phyloP scores from a whole-genome alignment of 176 grass and related monocot genomes.

The Juncus inflexus region DNA sequence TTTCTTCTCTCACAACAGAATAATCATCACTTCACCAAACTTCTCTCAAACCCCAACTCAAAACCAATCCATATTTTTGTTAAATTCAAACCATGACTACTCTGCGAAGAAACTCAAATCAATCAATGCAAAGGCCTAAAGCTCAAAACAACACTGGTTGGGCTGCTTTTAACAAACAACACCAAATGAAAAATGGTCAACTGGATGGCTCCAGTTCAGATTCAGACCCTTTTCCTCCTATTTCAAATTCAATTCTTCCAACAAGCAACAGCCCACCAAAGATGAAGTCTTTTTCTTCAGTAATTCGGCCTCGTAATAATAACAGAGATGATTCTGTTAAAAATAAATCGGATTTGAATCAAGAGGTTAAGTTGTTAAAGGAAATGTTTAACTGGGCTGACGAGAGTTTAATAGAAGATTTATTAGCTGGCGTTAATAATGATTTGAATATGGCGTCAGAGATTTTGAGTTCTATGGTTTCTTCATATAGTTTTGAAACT shows the following conservation, averaged over 20 bases:
- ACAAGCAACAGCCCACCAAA: constrained; percentile 24
- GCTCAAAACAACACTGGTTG: constrained; percentile 52
- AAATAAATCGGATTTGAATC: background rate
- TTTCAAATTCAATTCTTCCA: constrained; percentile 27
- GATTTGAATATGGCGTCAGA: constrained; percentile 59
- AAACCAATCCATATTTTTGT: constrained; percentile 10
- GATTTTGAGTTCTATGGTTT: constrained; percentile 60
- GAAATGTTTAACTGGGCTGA: constrained; percentile 68
- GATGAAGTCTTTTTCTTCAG: constrained; percentile 60
- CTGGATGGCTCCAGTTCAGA: constrained; percentile 19
- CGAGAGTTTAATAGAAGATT: constrained; percentile 59
- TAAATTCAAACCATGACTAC: constrained; percentile 6
- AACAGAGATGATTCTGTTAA: constrained; percentile 9
- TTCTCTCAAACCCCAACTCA: constrained; percentile 9
- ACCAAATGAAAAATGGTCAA: constrained; percentile 33
- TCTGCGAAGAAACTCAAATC: constrained; percentile 8
- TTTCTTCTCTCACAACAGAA: constrained; percentile 12
- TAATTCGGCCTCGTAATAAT: constrained; percentile 36
- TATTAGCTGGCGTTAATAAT: constrained; percentile 65
- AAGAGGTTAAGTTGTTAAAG: constrained; percentile 50
- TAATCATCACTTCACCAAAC: constrained; percentile 10
- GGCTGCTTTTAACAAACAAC: constrained; percentile 71
- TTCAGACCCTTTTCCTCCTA: constrained; percentile 45
- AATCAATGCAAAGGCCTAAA: constrained; percentile 47
- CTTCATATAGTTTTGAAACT: constrained; percentile 28